Evolutionary conservation across 2,329 filamentous ascomycete genomes (phyloP), one percentile per base, ranked within the genome.

Genomic region (Polytolypa hystricis): DNA sequence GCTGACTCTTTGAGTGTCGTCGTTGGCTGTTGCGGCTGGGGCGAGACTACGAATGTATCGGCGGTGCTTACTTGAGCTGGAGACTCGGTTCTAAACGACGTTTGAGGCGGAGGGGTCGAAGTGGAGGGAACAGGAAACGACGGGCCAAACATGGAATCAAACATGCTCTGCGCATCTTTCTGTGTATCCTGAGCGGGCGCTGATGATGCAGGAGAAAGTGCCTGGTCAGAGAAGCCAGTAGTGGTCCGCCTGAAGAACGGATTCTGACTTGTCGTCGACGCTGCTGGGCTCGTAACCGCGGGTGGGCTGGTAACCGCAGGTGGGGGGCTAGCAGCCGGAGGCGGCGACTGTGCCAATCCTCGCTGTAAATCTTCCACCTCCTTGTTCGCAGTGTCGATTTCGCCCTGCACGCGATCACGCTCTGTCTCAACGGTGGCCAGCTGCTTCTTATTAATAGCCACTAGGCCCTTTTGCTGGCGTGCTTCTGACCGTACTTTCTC

Each of bases 361-460:
- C 64, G 55, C 69, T 74, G 49, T 65, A 61, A 42, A 77, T 79
- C 53, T 74, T 75, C 48, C 66, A 76, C 51, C 65, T 74, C 67
- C 70, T 80, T 56, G 63, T 71, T 45, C 80, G 71, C 35, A 76
- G 77, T 40, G 30, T 79, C 79, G 30, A 81, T 79, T 57, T 96
- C 89, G 1, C 69, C 66, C 64, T 86, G 87, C 26, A 94, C 67
- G 66, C 84, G 89, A 42, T 96, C 89, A 20, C 84, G 76, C 57
- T 96, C 89, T 32, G 74, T 75, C 59, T 98, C 91, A 39, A 81
- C 84, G 1, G 87, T 95, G 23, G 81, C 76, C 42, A 96, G 68
- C 62, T 98, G 91, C 66, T 98, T 98, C 70, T 93, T 96, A 65
- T 95, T 95, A 64, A 98, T 98, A 29, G 91, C 87, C 19, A 93